Base-by-base conservation (phyloP, 2,329 filamentous ascomycete species). In the Calonectria leucothoes region DNA sequence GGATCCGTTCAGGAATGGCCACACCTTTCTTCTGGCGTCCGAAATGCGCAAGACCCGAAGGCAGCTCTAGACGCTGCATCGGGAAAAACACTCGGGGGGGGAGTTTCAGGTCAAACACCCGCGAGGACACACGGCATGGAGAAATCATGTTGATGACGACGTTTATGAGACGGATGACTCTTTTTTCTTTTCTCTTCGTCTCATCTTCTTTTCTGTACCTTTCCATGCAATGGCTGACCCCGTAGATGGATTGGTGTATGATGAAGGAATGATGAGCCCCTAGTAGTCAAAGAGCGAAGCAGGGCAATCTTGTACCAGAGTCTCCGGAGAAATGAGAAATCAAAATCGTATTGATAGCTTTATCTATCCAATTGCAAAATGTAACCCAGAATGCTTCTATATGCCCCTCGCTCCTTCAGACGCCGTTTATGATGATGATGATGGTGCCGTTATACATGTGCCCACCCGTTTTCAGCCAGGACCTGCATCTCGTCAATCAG, bases 401-500 rank as follows among this genome's bases (percentile, higher is more conserved):
- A 59, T n/a, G 23, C 59, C 25, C 23, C 59, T 29, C 35, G 29
- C 59, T 31, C 39, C 48, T 31, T 23, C 20, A 69, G 55, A 61
- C 55, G 55, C 55, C 55, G 35, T 27, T 37, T 31, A 35, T 55
- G 35, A 23, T 48, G 33, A 45, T 45, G 25, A 35, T 55, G 35
- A 23, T 48, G 33, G 23, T 45, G 25, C 42, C 52, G 35, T 35
- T 72, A 90, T 72, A 90, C 85, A 85, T 92, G 90, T 70, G 87
- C 87, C 91, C 90, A 92, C 3, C 90, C 90, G 78, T 89, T 90
- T 73, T 86, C 84, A 48, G 85, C 87, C 70, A 92, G 81, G 27
- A 92, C 88, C 78, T 92, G 90, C 88, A 91, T 91, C 84, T 92
- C 90, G 77, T 91, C 89, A 59, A 92, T 88, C 77, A 92, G 78